Conservation (phyloP, 192 early-diverging fungal genomes). For the Oehlia diaphana region DNA sequence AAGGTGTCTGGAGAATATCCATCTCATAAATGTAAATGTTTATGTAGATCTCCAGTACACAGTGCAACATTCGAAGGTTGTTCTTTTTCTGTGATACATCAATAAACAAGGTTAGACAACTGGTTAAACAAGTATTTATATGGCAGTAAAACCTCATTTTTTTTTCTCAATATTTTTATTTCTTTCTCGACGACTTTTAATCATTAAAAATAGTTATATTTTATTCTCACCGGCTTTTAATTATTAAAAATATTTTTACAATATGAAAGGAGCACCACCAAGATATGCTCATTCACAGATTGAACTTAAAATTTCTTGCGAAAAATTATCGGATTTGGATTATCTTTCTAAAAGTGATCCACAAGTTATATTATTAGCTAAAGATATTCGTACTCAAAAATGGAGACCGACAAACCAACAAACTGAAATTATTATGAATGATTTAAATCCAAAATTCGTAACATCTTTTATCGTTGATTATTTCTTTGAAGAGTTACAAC, state of each 20-base stretch:
- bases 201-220: not conserved
- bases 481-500: slow-evolving; percentile 47
- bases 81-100: too few relatives aligned
- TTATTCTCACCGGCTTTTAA: not conserved
- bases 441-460: slow-evolving; percentile 48
- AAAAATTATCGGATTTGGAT: slow-evolving; percentile 36
- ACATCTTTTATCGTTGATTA: slow-evolving; percentile 44
- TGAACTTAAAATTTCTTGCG: slow-evolving; percentile 22
- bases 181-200: too few relatives aligned
- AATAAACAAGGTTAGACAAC: too few relatives aligned
- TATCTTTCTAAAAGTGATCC: slow-evolving; percentile 43
- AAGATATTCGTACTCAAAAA: slow-evolving; percentile 27
- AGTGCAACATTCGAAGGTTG: too few relatives aligned
- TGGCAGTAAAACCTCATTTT: not conserved
- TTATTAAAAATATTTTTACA: not conserved
- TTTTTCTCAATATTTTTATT: not conserved
- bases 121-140: too few relatives aligned
- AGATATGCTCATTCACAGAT: slow-evolving; percentile 22
- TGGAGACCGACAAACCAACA: slow-evolving; percentile 17
- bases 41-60: too few relatives aligned
- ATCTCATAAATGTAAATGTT: too few relatives aligned
- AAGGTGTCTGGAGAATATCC: too few relatives aligned
- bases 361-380: slow-evolving; percentile 35
- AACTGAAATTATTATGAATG: slow-evolving; percentile 50
- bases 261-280: not conserved